A percentile compares a stretch with the other conserved stretches of the same genome.
Evolutionary conservation across 371 early-diverging fungal genomes (phyloP).

Genomic region (Lichtheimia ramosa): DNA sequence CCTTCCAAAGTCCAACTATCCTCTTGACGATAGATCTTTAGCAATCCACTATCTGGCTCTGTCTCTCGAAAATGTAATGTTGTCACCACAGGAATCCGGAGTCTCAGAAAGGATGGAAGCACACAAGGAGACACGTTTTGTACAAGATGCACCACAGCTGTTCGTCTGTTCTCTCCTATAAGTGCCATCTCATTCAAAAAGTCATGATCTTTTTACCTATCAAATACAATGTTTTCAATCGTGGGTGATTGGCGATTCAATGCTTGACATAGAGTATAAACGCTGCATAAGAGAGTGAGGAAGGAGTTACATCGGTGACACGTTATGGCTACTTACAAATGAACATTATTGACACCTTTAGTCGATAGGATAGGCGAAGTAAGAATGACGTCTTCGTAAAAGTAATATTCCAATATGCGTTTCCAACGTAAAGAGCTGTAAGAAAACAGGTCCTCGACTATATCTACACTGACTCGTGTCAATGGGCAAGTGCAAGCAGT

Average conservation of each 20-base stretch:
- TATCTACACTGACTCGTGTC: slow-evolving; percentile 16
- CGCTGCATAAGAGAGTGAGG: slow-evolving; percentile 21
- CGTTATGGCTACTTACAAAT: slow-evolving; percentile 32
- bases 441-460: slow-evolving; percentile 42
- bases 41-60: slow-evolving; percentile 34
- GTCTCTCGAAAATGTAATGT: slow-evolving; percentile 46
- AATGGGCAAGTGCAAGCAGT: not conserved
- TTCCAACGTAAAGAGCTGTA: slow-evolving; percentile 36
- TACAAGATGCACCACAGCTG: slow-evolving; percentile 43
- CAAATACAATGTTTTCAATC: slow-evolving; percentile 57
- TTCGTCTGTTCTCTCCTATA: slow-evolving; percentile 23
- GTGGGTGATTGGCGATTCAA: slow-evolving; percentile 56
- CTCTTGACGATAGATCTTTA: slow-evolving; percentile 50
- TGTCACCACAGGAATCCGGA: slow-evolving; percentile 48
- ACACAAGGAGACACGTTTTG: slow-evolving; percentile 49
- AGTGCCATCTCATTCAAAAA: not conserved
- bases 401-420: slow-evolving; percentile 42
- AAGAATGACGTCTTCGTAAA: slow-evolving; percentile 34
- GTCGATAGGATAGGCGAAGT: slow-evolving; percentile 56
- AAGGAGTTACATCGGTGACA: too few relatives aligned
- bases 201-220: slow-evolving; percentile 28
- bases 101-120: slow-evolving; percentile 39
- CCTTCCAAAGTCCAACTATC: slow-evolving; percentile 58
- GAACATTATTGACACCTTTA: slow-evolving; percentile 55
- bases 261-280: slow-evolving; percentile 61